A percentile compares a stretch with the other conserved stretches of the same genome.
Evolutionary conservation across 228 moss, liverwort and hornwort species (phyloP).

Genomic region (Sphagnum fallax): DNA sequence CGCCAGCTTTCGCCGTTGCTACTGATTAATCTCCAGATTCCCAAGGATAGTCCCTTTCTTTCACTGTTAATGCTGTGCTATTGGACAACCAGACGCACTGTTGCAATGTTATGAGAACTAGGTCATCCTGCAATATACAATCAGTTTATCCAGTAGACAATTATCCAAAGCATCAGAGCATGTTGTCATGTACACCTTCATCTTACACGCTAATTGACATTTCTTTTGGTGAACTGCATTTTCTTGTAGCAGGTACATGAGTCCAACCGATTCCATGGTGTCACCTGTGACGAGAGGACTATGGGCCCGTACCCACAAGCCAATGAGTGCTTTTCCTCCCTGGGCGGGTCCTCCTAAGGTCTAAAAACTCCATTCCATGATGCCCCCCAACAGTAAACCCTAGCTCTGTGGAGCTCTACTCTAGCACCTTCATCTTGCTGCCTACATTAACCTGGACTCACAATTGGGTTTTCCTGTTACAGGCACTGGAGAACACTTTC

Average conservation of each 20-base stretch:
- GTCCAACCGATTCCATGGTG: constrained; percentile 87
- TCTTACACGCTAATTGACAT: not conserved
- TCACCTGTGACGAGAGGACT: constrained; percentile 86
- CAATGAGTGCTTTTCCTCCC: constrained; percentile 61
- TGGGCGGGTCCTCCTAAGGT: constrained; percentile 77
- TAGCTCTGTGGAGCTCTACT: not conserved
- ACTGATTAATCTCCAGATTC: not conserved
- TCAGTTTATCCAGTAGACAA: too few relatives aligned
- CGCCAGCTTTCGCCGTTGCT: not conserved
- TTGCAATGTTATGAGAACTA: too few relatives aligned
- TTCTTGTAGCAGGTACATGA: constrained; percentile 64
- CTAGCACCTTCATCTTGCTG: not conserved
- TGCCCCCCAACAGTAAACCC: not conserved
- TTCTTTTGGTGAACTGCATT: not conserved
- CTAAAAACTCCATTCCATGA: not conserved
- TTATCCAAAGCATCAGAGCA: not conserved
- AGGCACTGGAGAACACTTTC: constrained; percentile 74
- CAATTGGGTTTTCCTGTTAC: constrained; percentile 5
- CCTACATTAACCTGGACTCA: not conserved
- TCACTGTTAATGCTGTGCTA: too few relatives aligned
- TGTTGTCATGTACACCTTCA: not conserved
- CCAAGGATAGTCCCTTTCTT: not conserved
- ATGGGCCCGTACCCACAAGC: constrained; percentile 72
- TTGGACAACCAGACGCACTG: too few relatives aligned
- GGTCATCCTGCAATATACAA: too few relatives aligned